Percentiles rank a stretch among this genome's conserved stretches.
Conservation (phyloP, 1,284 basidiomycete genomes). For the Marasmius sp. region DNA sequence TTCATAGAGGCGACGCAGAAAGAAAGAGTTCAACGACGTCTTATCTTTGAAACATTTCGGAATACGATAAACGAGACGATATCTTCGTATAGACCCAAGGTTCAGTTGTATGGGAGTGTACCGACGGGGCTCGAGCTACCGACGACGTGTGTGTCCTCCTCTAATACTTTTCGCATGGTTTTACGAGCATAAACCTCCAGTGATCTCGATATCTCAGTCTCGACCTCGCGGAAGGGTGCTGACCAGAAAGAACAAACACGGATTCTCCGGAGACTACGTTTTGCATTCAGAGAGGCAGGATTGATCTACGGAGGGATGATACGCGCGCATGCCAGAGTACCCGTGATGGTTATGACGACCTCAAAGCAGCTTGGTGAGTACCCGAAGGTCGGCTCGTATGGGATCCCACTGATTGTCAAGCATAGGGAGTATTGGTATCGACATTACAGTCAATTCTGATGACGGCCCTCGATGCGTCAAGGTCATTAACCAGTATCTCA, state of each 20-base stretch:
- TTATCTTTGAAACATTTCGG: too few relatives aligned
- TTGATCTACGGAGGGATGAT: background rate
- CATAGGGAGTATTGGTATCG: constrained; percentile 62
- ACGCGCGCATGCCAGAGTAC: background rate
- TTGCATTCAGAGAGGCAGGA: background rate
- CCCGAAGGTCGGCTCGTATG: background rate
- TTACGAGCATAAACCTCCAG: background rate
- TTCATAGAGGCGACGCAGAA: too few relatives aligned
- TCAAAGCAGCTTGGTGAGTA: background rate
- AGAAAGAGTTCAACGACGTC: too few relatives aligned
- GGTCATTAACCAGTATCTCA: constrained; percentile 59
- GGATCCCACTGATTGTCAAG: background rate
- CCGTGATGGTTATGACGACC: background rate
- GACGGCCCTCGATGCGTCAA: constrained; percentile 64
- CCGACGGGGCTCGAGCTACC: constrained; percentile 4
- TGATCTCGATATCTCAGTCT: constrained; percentile 6
- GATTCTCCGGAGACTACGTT: background rate
- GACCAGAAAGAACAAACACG: background rate
- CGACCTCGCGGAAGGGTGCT: background rate
- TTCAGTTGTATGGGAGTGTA: constrained; percentile 2
- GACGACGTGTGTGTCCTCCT: background rate
- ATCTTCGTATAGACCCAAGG: background rate
- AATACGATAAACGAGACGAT: too few relatives aligned
- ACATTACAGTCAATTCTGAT: constrained; percentile 67
- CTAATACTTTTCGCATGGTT: background rate